Base-by-base conservation (phyloP, 2,329 filamentous ascomycete genomes). In the Talaromyces sp. region DNA sequence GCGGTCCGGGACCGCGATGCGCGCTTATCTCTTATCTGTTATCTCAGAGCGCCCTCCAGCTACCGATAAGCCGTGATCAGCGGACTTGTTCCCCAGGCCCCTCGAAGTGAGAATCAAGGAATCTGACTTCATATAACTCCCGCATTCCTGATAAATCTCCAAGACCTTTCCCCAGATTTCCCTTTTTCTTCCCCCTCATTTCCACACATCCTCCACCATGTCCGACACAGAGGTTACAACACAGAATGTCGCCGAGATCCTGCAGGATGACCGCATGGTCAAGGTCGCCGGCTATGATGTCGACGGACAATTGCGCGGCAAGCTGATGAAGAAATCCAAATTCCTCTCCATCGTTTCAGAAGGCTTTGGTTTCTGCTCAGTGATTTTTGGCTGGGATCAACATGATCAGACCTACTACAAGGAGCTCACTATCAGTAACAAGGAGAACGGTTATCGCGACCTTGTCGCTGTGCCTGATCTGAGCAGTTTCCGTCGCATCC, bases 311-410 rank as follows among this genome's bases (percentile, higher is more conserved):
- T 80, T 96, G 50, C 89, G 91, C 51, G 91, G 91, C 63, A 97
- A 97, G 77, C 82, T 96, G 56, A 86, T 96, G 75, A 90, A 90
- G 64, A 96, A 96, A 81, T 88, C 87, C 70, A 96, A 97, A 77
- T 96, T 97, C 73, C 78, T 96, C 33, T 90, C 89, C 27, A 83
- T 96, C 48, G 87, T 87, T n/a, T 75, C 83, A 37, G 82, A 85
- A 40, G 92, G 91, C 47, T 96, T 96, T 65, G 92, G 91, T 49
- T 96, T 96, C 80, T 96, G 92, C 79, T 94, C 89, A 17, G 91
- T 96, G 62, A 86, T 96, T 60, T 96, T 96, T 66, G 91, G 92
- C 70, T 96, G 92, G 92, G 91, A 97, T 74, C 96, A 96, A 90
- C 91, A 97, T 74, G 92, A 97, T 68, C 82, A 86, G 77, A 95